phyloP scores from a whole-genome alignment of 169 alveolate genomes.

The Condylostoma magnum region DNA sequence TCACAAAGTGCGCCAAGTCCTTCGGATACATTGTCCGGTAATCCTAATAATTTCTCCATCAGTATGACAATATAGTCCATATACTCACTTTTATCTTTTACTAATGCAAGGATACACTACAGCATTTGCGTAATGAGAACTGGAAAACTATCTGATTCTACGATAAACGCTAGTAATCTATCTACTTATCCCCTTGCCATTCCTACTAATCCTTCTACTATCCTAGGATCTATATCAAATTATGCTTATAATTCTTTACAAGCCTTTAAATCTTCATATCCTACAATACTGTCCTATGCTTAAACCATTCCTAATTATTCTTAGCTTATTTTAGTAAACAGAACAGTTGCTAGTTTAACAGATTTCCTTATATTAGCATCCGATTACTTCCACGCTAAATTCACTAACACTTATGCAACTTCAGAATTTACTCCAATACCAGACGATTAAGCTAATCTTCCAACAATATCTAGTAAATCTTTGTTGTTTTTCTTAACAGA shows the following conservation, averaged over 20 bases:
- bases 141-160: not conserved
- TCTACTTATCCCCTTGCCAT: slow-evolving; percentile 2
- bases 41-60: not conserved
- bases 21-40: not conserved
- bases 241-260: no score
- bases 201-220: not conserved
- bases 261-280: no score
- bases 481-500: not conserved
- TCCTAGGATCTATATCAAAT: not conserved
- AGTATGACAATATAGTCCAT: not conserved
- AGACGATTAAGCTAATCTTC: not conserved
- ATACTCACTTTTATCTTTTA: not conserved
- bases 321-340: not conserved
- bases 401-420: not conserved
- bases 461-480: not conserved
- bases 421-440: not conserved
- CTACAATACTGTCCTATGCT: not conserved
- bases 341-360: slow-evolving; percentile 2
- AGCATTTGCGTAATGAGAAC: not conserved
- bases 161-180: not conserved
- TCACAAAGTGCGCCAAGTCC: not conserved
- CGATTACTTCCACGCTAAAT: not conserved
- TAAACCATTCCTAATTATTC: not conserved
- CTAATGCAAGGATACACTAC: not conserved
- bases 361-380: not conserved